Conservation (phyloP, 108 stramenopile species). For the Nannochloropsis salina region DNA sequence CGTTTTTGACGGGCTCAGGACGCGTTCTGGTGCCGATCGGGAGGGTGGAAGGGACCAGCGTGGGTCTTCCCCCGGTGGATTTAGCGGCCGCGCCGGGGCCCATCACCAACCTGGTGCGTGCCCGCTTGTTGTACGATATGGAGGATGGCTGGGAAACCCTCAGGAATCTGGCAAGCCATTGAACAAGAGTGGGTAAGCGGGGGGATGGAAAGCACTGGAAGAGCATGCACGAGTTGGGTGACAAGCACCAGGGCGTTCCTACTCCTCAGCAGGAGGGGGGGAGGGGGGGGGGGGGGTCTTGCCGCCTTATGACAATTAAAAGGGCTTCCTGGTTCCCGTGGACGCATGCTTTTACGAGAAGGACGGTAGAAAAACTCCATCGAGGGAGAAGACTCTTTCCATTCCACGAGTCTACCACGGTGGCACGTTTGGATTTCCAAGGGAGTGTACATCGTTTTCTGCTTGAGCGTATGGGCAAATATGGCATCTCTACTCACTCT, state of each 20-base stretch:
- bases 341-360: constrained; percentile 20
- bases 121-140: background rate
- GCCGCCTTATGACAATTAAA: constrained; percentile 20
- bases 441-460: constrained; percentile 11
- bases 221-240: too few relatives aligned
- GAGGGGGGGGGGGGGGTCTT: background rate
- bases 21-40: background rate
- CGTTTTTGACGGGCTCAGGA: background rate
- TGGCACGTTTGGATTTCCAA: constrained; percentile 7
- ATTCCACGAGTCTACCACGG: background rate
- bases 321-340: background rate
- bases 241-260: background rate
- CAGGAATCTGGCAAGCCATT: background rate
- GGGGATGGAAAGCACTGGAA: background rate
- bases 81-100: background rate
- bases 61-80: background rate
- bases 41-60: background rate
- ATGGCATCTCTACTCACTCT: background rate
- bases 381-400: background rate
- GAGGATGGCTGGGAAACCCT: background rate
- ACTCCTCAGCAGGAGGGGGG: background rate
- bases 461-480: background rate
- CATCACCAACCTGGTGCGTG: background rate
- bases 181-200: background rate
- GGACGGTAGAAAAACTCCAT: background rate